These are phyloP conservation scores for Lupinus albus DNA, from an alignment of 306 rosid genomes.

Conservation along the genomic window DNA sequence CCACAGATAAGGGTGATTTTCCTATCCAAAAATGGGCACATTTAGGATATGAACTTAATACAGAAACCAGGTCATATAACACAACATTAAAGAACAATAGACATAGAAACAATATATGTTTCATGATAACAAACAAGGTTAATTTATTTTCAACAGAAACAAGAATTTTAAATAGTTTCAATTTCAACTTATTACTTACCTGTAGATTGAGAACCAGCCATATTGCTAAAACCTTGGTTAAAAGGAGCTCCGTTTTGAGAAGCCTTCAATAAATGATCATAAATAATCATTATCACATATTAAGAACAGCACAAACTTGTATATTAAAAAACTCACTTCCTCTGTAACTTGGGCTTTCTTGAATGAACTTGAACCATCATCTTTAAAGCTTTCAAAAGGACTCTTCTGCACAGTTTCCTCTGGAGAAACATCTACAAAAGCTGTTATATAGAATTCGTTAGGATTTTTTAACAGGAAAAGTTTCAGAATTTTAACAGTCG, in stretches of 20 bases:
- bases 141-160: constrained; percentile 15
- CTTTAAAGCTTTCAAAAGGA: constrained; percentile 71
- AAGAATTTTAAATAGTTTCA: constrained; percentile 25
- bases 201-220: constrained; percentile 60
- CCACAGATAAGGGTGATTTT: constrained; percentile 77
- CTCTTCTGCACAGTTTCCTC: constrained; percentile 72
- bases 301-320: constrained; percentile 31
- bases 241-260: constrained; percentile 80
- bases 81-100: constrained; percentile 28
- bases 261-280: constrained; percentile 51
- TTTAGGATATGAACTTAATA: constrained; percentile 33
- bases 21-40: constrained; percentile 54
- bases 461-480: constrained; percentile 11
- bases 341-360: constrained; percentile 47
- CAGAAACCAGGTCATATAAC: constrained; percentile 30
- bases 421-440: constrained; percentile 91
- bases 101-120: constrained; percentile 6
- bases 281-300: constrained; percentile 27
- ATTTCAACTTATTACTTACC: constrained; percentile 44
- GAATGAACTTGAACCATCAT: constrained; percentile 50
- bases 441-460: constrained; percentile 51
- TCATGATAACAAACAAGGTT: constrained; percentile 24
- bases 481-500: constrained; percentile 28
- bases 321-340: constrained; percentile 57
- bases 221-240: constrained; percentile 52